Base-by-base conservation (phyloP, 441 rosid genomes). In the Populus hybrid region DNA sequence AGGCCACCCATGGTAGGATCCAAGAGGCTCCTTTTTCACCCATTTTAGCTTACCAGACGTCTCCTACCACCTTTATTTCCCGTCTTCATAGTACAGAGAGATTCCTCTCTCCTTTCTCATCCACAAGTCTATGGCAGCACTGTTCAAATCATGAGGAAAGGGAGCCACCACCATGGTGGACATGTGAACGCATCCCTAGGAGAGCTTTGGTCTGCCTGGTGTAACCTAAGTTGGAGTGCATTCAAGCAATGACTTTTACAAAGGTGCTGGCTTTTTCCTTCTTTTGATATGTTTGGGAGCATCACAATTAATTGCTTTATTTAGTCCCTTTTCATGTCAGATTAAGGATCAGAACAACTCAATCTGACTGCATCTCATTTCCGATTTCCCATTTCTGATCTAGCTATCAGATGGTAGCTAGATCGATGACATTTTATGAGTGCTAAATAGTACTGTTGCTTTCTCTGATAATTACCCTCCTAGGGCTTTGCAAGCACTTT, bases 231-330 rank as follows among this genome's bases (percentile, higher is more conserved):
- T 81, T 86, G 87, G 85, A 76, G 81, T 85, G 81, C 79, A 80
- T 86, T 89, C 90, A 81, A 76, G 84, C 80, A 32, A 80, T 81
- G 79, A 79, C 91, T 88, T 87, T 90, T 84, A 76, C 91, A 81
- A 83, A 88, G 88, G 71, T 69, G 35, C 21, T 66, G 30, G 24
- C 88, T 85, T 86, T 61, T 81, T 46, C 30, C 78, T 71, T 75
- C 65, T 71, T 76, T 81, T 30, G 21, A 59, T 70, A 67, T 23
- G 72, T 67, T 71, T 32, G 66, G 30, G 73, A 76, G 26, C 71
- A 71, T 28, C 3, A 74, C 12, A 63, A 6, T 71, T 75, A 63
- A 6, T 71, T 75, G 28, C 81, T 79, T 71, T 76, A 61, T 79
- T 71, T 76, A 46, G 16, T 8, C 75, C 63, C 79, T 73, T 76